Evolutionary conservation across 1,139 yeast species (phyloP).

Genomic region (Saccharomyces hybrid): DNA sequence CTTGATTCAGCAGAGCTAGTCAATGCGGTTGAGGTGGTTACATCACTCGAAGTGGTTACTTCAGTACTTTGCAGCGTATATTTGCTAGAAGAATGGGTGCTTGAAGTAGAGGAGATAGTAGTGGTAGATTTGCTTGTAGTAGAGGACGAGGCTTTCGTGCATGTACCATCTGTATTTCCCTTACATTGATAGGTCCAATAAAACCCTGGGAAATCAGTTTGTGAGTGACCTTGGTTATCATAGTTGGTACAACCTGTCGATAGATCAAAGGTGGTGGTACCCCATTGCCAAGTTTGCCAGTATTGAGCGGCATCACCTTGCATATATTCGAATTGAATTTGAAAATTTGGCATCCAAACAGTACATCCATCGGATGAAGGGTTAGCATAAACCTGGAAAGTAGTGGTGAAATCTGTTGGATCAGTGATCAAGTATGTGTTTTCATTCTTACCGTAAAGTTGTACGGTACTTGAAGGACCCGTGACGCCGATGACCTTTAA

Average conservation of each 20-base stretch:
- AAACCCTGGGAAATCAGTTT: constrained; percentile 28
- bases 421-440: constrained; percentile 15
- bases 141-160: background rate
- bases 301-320: constrained; percentile 13
- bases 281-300: constrained; percentile 19
- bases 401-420: constrained; percentile 28
- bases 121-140: no score
- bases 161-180: background rate
- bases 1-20: no score
- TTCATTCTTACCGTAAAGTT: constrained; percentile 24
- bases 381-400: constrained; percentile 21
- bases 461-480: constrained; percentile 21
- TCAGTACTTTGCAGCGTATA: no score
- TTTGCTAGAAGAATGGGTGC: no score
- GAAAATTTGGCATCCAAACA: constrained; percentile 25
- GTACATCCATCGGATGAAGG: constrained; percentile 5
- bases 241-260: constrained; percentile 24
- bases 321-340: constrained; percentile 30
- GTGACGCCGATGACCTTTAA: constrained; percentile 25
- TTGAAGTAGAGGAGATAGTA: background rate
- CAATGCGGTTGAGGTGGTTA: no score
- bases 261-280: constrained; percentile 22
- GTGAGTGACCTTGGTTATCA: constrained; percentile 25
- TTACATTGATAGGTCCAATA: constrained; percentile 19
- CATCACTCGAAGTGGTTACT: no score